Evolutionary conservation across 2,329 filamentous ascomycete species (phyloP).

Genomic region (Cladosporium sp.): DNA sequence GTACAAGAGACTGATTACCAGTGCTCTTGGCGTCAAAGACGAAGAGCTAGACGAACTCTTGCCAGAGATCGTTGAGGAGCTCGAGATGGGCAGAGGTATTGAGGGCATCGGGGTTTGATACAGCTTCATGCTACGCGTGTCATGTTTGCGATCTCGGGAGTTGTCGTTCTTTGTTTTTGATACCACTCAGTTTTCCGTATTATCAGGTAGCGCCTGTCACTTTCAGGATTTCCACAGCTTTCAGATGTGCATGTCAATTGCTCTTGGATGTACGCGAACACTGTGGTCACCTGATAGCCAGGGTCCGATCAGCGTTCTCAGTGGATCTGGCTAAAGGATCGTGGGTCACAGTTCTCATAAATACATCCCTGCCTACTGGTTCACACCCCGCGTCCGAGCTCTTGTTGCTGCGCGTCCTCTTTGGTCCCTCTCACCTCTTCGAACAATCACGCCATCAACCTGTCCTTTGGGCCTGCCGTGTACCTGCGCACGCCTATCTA

Average conservation of each 20-base stretch:
- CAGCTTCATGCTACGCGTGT: neutral
- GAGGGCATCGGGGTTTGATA: slow-evolving; percentile 11
- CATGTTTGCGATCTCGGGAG: neutral
- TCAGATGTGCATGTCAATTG: no score
- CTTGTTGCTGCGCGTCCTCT: no score
- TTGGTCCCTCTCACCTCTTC: neutral
- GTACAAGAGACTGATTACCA: slow-evolving; percentile 65
- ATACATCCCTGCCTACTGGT: neutral
- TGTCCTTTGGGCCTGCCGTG: neutral
- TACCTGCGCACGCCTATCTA: neutral
- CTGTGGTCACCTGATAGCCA: neutral
- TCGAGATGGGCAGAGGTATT: slow-evolving; percentile 34
- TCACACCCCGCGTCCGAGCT: neutral
- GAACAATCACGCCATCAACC: neutral
- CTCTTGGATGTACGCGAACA: no score
- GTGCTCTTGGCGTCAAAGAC: slow-evolving; percentile 64
- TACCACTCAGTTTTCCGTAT: neutral
- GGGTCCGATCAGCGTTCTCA: neutral
- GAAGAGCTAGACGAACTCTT: slow-evolving; percentile 64
- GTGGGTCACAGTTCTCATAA: neutral
- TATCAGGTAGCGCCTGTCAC: no score
- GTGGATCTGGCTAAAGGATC: neutral
- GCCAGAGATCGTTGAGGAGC: slow-evolving; percentile 46
- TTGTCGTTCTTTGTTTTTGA: slow-evolving; percentile 2
- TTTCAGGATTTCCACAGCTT: no score